A percentile compares a stretch with the other conserved stretches of the same genome.
These are phyloP conservation scores for Xerocomellus dryophilus DNA, from an alignment of 768 basidiomycete species.

Conservation along the genomic window DNA sequence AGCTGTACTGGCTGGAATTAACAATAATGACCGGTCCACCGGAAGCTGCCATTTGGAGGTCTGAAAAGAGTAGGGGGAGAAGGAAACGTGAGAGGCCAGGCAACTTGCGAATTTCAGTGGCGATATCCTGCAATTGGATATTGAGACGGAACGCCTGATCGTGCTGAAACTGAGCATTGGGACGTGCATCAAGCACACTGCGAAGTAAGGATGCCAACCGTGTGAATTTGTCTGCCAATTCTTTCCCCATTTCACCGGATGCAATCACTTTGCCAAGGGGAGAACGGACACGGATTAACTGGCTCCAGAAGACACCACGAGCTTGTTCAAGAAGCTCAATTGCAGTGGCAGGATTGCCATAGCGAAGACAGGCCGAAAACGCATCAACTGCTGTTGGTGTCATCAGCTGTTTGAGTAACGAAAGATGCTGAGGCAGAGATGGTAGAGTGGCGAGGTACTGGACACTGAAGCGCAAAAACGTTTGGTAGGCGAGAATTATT, in stretches of 20 bases:
- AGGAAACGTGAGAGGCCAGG: constrained; percentile 28
- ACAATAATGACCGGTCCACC: constrained; percentile 25
- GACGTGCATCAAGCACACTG: background rate
- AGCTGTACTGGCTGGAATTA: background rate
- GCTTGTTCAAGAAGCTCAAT: constrained; percentile 34
- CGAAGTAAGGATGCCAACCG: background rate
- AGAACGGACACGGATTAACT: constrained; percentile 16
- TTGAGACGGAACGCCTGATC: background rate
- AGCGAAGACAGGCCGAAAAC: constrained; percentile 5
- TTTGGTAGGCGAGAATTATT: too few species aligned
- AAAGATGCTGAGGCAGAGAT: too few species aligned
- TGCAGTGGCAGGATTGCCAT: constrained; percentile 11
- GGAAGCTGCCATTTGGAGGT: constrained; percentile 14
- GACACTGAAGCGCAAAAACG: too few species aligned
- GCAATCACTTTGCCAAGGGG: background rate
- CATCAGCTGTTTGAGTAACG: too few species aligned
- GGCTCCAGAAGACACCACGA: constrained; percentile 19
- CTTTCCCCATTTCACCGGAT: background rate
- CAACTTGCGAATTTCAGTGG: constrained; percentile 16
- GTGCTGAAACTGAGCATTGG: background rate
- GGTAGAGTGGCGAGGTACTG: too few species aligned
- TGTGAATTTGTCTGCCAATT: background rate
- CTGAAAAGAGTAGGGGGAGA: constrained; percentile 13
- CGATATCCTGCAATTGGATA: background rate
- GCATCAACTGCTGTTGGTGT: too few species aligned